phyloP scores from a whole-genome alignment of 768 basidiomycete genomes.

The Lactifluus echinatus region DNA sequence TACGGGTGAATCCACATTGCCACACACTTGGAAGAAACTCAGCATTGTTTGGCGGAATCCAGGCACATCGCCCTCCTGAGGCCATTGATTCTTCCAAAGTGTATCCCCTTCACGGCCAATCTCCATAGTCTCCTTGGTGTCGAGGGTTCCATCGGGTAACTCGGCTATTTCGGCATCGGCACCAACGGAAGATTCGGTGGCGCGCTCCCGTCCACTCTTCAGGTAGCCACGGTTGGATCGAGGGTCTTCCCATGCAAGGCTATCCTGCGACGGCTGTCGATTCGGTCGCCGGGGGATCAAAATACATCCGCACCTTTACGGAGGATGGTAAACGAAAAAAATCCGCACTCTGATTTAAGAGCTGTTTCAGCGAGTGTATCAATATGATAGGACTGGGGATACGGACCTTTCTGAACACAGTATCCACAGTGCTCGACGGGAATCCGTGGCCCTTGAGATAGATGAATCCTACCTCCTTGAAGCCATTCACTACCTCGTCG shows the following conservation, averaged over 20 bases:
- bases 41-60: constrained; percentile 67
- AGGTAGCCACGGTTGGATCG: constrained; percentile 83
- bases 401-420: constrained; percentile 56
- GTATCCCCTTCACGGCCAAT: constrained; percentile 81
- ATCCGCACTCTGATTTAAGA: constrained; percentile 50
- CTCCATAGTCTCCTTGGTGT: constrained; percentile 82
- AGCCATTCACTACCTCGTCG: constrained; percentile 61
- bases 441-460: constrained; percentile 74
- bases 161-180: constrained; percentile 64
- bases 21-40: constrained; percentile 57
- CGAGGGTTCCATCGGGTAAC: constrained; percentile 64
- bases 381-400: too few species aligned
- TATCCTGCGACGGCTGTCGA: constrained; percentile 31
- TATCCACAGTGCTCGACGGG: constrained; percentile 42
- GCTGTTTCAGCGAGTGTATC: not conserved
- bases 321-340: constrained; percentile 64
- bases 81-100: constrained; percentile 77
- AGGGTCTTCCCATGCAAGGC: constrained; percentile 77
- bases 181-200: constrained; percentile 62
- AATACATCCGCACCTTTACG: constrained; percentile 41
- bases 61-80: constrained; percentile 50
- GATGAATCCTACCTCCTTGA: constrained; percentile 74
- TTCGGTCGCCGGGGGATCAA: not conserved
- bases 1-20: not conserved
- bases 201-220: constrained; percentile 69